phyloP scores from a whole-genome alignment of 345 rosid genomes.

The Leavenworthia alabamica region DNA sequence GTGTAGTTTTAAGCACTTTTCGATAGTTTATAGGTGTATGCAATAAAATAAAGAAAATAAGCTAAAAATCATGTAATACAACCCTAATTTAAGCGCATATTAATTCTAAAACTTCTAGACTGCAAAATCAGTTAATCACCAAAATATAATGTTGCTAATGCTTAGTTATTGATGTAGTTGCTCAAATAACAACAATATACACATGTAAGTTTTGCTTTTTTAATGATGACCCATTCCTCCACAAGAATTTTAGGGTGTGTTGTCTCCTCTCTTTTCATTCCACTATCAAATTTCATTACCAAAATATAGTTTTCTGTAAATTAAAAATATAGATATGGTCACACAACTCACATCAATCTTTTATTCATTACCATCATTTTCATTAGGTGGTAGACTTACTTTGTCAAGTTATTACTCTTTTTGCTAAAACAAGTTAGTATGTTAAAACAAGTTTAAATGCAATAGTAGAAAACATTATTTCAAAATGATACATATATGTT shows the following conservation, averaged over 20 bases:
- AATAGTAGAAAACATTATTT: neutral
- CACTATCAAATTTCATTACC: conserved; percentile 2
- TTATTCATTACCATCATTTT: conserved; percentile 16
- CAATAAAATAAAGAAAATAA: too few relatives aligned
- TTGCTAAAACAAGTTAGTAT: neutral
- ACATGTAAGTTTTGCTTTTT: conserved; percentile 1
- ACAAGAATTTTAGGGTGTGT: conserved; percentile 1
- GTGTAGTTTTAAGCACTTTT: too few relatives aligned
- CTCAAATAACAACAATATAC: neutral
- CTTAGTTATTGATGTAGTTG: neutral
- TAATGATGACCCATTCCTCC: conserved; percentile 2
- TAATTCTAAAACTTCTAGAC: neutral
- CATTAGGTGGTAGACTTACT: conserved; percentile 9
- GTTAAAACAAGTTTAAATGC: neutral
- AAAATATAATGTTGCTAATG: neutral
- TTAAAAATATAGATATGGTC: neutral
- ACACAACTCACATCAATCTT: conserved; percentile 4
- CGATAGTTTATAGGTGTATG: too few relatives aligned
- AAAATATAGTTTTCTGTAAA: neutral
- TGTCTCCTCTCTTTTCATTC: conserved; percentile 2
- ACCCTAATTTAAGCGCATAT: neutral
- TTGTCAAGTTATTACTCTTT: conserved; percentile 7
- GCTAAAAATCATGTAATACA: too few relatives aligned
- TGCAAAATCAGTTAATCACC: neutral
- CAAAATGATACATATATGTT: neutral